These are phyloP conservation scores for Xylariales sp. DNA, from an alignment of 2,329 filamentous ascomycete genomes.

Conservation along the genomic window DNA sequence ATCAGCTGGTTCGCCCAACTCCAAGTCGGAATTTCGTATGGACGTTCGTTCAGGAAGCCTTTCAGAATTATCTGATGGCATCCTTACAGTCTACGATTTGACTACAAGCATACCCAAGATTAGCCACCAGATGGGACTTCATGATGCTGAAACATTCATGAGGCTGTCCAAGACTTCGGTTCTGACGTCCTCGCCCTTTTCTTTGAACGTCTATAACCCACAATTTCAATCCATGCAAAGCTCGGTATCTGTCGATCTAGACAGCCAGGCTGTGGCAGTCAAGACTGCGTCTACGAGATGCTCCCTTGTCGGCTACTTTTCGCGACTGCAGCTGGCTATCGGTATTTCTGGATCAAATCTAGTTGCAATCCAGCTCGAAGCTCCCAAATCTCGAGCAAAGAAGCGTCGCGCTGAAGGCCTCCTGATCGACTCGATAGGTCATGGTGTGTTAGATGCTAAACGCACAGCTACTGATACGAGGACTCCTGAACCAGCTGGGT, in stretches of 20 bases:
- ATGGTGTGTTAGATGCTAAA: conserved; percentile 46
- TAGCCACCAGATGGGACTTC: conserved; percentile 47
- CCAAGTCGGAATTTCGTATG: conserved; percentile 42
- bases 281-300: conserved; percentile 31
- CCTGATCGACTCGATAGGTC: conserved; percentile 69
- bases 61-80: conserved; percentile 51
- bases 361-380: conserved; percentile 65
- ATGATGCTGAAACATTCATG: conserved; percentile 56
- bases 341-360: conserved; percentile 60
- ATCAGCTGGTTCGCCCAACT: conserved; percentile 8
- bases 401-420: conserved; percentile 56
- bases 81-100: conserved; percentile 59
- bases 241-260: conserved; percentile 39
- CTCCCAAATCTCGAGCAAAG: conserved; percentile 49
- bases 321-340: conserved; percentile 61
- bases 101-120: conserved; percentile 57
- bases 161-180: conserved; percentile 63
- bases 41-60: conserved; percentile 61
- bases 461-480: conserved; percentile 26
- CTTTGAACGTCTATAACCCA: conserved; percentile 63
- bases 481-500: conserved; percentile 24
- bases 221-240: conserved; percentile 60
- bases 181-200: conserved; percentile 52
- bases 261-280: conserved; percentile 28
- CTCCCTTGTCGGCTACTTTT: conserved; percentile 56